Evolutionary conservation across 495 filamentous ascomycete species (phyloP), one percentile per base, ranked within the genome.

Genomic region (Cladorrhinum samala): DNA sequence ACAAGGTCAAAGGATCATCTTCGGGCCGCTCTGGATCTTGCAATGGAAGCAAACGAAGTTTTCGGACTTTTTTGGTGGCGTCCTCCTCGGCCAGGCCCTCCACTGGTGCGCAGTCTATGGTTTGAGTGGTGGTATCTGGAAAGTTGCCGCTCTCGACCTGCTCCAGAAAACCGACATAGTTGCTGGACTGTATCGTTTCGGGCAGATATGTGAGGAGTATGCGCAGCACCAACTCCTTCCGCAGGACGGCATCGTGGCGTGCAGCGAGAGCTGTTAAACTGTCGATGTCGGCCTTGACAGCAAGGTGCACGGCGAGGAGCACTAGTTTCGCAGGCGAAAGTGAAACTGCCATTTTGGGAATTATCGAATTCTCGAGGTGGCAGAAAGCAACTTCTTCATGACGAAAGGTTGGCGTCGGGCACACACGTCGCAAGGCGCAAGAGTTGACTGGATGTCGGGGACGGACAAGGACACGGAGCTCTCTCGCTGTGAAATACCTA

Each of bases 181-280:
- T 59, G 19, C 67, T 74, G 23, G 90, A 86, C 14, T 81, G 80
- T 9, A 81, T 71, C 45, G 79, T 87, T 64, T 93, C 91, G 33
- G 91, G 90, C 6, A 96, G 78, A 58, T 83, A 93, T 49, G 86
- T 94, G 53, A 96, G 77, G 54, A 95, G 70, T 46, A 96, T 86
- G 59, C 90, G 83, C 56, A 94, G 72, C 30, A 91, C 58, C 41
- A 88, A 77, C 53, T 87, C 85, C 9, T 80, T 74, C 17, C 78
- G 77, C 50, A 91, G 76, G 53, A 77, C 75, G 43, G 65, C 64
- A 62, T 50, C 74, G 55, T 84, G 77, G 48, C 75, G 74, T 46
- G 80, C 72, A 50, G 83, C 77, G 25, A 95, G 73, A 42, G 71
- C 73, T 53, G 76, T 77, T 54, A 96, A 69, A 47, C 74, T 72